phyloP scores from a whole-genome alignment of 352 stramenopile genomes.

The Globisporangium megalacanthum region DNA sequence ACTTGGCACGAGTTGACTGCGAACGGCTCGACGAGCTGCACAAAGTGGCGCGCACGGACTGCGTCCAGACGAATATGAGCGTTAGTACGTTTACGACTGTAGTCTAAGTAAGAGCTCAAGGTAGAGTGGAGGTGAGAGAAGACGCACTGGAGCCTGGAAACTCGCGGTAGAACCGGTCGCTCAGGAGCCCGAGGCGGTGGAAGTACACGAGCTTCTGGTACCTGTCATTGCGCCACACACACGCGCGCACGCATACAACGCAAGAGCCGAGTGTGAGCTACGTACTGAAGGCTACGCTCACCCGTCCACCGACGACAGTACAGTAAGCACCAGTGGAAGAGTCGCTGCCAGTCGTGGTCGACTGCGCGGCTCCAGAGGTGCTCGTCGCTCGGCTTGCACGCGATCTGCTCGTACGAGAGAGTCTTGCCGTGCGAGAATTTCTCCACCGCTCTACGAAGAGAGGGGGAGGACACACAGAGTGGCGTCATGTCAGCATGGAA shows the following conservation, averaged over 20 bases:
- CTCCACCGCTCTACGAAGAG: constrained; percentile 36
- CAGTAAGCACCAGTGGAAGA: constrained; percentile 44
- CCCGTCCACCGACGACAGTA: too few relatives aligned
- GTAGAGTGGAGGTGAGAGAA: neutral
- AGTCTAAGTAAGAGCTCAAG: neutral
- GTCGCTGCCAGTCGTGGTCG: constrained; percentile 57
- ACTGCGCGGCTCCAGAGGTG: constrained; percentile 48
- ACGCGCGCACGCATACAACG: neutral
- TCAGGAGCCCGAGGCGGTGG: constrained; percentile 59
- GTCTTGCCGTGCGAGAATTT: constrained; percentile 35
- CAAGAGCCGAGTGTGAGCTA: neutral
- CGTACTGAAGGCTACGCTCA: neutral
- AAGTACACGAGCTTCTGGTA: constrained; percentile 75
- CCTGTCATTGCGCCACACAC: constrained; percentile 14
- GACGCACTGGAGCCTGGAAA: constrained; percentile 49
- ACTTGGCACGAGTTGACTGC: constrained; percentile 45
- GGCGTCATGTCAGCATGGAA: neutral
- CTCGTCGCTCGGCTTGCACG: constrained; percentile 29
- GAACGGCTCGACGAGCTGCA: constrained; percentile 62
- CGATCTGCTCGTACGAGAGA: constrained; percentile 36
- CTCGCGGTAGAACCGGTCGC: constrained; percentile 57
- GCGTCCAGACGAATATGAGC: neutral
- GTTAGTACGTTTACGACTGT: neutral
- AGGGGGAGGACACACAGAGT: too few relatives aligned
- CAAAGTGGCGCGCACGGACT: constrained; percentile 53